These are phyloP conservation scores for Phytophthora megakarya DNA, from an alignment of 352 stramenopile genomes.

Conservation along the genomic window DNA sequence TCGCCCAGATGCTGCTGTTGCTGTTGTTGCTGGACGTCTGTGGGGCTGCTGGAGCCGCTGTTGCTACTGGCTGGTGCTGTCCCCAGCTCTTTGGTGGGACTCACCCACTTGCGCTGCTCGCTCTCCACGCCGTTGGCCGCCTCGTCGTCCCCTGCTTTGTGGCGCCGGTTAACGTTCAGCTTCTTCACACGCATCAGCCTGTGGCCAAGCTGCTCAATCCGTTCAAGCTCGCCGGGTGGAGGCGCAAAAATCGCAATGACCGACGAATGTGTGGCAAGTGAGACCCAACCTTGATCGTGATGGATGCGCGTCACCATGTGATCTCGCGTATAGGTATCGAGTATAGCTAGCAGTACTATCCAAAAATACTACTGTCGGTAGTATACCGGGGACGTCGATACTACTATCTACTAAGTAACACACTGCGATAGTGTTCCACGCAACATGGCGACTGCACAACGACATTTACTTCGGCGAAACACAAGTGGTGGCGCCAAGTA, in stretches of 20 bases:
- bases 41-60: constrained; percentile 50
- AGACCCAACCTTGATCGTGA: constrained; percentile 33
- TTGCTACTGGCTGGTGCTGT: constrained; percentile 19
- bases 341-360: too few relatives aligned
- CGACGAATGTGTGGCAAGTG: constrained; percentile 27
- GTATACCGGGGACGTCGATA: too few relatives aligned
- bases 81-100: constrained; percentile 38
- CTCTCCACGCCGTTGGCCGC: constrained; percentile 29
- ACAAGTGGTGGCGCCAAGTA: too few relatives aligned
- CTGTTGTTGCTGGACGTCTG: constrained; percentile 39
- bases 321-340: constrained; percentile 2
- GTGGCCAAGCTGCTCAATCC: constrained; percentile 1
- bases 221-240: constrained; percentile 15
- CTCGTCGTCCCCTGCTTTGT: constrained; percentile 73
- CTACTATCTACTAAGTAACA: too few relatives aligned
- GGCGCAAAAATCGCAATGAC: constrained; percentile 35
- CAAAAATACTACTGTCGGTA: too few relatives aligned
- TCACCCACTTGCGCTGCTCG: constrained; percentile 48
- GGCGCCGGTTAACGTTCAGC: constrained; percentile 62
- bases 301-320: constrained; percentile 20
- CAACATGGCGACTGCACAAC: too few relatives aligned
- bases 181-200: constrained; percentile 79
- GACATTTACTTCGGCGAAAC: too few relatives aligned
- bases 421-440: too few relatives aligned
- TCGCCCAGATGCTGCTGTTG: constrained; percentile 27